phyloP scores from a whole-genome alignment of 2,329 filamentous ascomycete genomes.

The Microsporum canis region DNA sequence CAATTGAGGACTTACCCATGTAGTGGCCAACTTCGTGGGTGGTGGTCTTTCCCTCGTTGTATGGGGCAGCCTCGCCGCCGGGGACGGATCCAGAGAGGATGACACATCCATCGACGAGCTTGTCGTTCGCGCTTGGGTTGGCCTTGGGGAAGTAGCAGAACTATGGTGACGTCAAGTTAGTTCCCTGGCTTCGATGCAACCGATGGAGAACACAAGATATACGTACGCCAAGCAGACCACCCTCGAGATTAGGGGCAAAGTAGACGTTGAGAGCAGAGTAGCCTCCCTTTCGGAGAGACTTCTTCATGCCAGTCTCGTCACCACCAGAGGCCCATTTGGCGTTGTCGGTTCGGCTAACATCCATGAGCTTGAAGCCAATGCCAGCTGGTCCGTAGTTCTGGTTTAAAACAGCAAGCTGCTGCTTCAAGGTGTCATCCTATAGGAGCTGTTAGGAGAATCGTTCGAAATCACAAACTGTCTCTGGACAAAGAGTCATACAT shows the following conservation, averaged over 20 bases:
- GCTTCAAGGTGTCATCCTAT: conserved; percentile 8
- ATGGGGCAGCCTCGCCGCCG: conserved; percentile 14
- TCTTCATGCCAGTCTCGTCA: conserved; percentile 12
- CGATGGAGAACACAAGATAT: neutral
- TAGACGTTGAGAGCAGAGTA: conserved; percentile 22
- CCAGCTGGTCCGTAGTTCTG: conserved; percentile 9
- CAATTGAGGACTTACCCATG: conserved; percentile 16
- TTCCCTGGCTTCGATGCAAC: neutral
- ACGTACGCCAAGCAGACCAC: conserved; percentile 8
- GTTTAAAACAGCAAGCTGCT: conserved; percentile 14
- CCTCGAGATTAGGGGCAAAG: conserved; percentile 12
- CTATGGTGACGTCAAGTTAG: neutral
- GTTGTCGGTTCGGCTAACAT: conserved; percentile 11
- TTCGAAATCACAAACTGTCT: neutral
- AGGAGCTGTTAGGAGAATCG: neutral
- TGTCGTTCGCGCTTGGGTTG: neutral
- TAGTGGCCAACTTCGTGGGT: conserved; percentile 27
- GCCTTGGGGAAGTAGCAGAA: conserved; percentile 9
- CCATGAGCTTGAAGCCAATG: conserved; percentile 12
- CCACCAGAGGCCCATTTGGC: conserved; percentile 11
- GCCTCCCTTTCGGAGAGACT: conserved; percentile 16
- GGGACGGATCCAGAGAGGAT: conserved; percentile 17
- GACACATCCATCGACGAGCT: conserved; percentile 18
- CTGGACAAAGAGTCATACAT: conserved; percentile 14
- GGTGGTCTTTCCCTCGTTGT: conserved; percentile 19